These are phyloP conservation scores for Streptanthus diversifolius DNA, from an alignment of 345 rosid species.

Conservation along the genomic window DNA sequence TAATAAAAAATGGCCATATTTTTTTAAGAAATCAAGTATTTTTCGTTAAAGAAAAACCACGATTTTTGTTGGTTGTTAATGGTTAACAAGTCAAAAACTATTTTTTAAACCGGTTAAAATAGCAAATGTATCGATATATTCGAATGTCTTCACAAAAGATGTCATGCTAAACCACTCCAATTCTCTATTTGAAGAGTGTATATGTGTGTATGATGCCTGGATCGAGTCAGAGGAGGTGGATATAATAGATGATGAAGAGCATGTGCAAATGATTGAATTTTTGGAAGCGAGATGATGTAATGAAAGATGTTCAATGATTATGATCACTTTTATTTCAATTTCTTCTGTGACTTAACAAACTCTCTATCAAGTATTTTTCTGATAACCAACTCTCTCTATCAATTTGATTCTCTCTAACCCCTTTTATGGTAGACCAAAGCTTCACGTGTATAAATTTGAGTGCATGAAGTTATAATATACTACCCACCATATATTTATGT, in stretches of 20 bases:
- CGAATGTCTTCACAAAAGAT: not conserved
- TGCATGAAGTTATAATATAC: slow-evolving; percentile 11
- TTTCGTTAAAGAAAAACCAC: not conserved
- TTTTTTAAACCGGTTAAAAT: not conserved
- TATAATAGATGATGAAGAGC: slow-evolving; percentile 22
- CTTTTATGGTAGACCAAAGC: slow-evolving; percentile 5
- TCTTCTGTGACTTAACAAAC: slow-evolving; percentile 10
- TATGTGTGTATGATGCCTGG: not conserved
- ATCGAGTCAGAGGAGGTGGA: slow-evolving; percentile 34
- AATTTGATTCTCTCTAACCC: not conserved
- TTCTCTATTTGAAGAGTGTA: not conserved
- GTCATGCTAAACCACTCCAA: not conserved
- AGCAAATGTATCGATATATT: not conserved
- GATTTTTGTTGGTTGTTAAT: too few species aligned
- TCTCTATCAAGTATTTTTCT: not conserved
- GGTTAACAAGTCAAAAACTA: too few species aligned
- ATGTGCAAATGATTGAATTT: slow-evolving; percentile 32
- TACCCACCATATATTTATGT: not conserved
- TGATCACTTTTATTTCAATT: slow-evolving; percentile 1
- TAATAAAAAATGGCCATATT: not conserved
- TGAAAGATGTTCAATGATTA: slow-evolving; percentile 30
- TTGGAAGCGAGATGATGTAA: slow-evolving; percentile 14
- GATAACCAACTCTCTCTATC: slow-evolving; percentile 14
- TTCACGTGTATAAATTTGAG: slow-evolving; percentile 13
- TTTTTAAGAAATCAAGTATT: not conserved